Percentiles rank a stretch among this genome's conserved stretches.
Conservation (phyloP, 106 monocot species). For the Phalaenopsis aphrodite region DNA sequence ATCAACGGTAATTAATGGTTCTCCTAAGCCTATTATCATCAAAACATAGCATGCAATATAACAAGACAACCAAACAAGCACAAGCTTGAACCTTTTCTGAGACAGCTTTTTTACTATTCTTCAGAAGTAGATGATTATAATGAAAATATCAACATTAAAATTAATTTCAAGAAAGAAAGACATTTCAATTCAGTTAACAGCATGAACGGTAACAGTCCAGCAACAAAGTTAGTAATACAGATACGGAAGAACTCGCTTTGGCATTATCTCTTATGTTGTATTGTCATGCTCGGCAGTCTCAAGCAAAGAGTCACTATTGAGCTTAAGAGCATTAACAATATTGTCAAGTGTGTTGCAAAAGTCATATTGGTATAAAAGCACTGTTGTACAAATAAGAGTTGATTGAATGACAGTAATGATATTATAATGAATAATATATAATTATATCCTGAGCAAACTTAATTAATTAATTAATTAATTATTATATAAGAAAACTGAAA, state of each 20-base stretch:
- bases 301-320: not conserved
- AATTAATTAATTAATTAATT: not conserved
- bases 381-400: not conserved
- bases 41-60: not conserved
- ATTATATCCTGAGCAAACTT: not conserved
- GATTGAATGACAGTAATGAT: not conserved
- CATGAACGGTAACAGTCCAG: too few relatives aligned
- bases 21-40: not conserved
- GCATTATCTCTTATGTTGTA: not conserved
- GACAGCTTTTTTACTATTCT: not conserved
- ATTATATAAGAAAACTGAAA: not conserved
- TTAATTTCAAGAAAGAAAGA: too few relatives aligned
- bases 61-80: not conserved
- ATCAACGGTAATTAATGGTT: not conserved
- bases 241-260: not conserved
- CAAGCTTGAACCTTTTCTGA: too few relatives aligned
- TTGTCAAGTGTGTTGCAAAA: not conserved
- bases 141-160: too few relatives aligned
- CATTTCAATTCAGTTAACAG: too few relatives aligned
- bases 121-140: not conserved
- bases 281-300: not conserved
- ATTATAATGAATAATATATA: not conserved
- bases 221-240: too few relatives aligned
- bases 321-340: not conserved
- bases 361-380: not conserved